Percentiles rank a stretch among this genome's conserved stretches.
Evolutionary conservation across 2,329 filamentous ascomycete genomes (phyloP).

Genomic region (Aspergillus sp.): DNA sequence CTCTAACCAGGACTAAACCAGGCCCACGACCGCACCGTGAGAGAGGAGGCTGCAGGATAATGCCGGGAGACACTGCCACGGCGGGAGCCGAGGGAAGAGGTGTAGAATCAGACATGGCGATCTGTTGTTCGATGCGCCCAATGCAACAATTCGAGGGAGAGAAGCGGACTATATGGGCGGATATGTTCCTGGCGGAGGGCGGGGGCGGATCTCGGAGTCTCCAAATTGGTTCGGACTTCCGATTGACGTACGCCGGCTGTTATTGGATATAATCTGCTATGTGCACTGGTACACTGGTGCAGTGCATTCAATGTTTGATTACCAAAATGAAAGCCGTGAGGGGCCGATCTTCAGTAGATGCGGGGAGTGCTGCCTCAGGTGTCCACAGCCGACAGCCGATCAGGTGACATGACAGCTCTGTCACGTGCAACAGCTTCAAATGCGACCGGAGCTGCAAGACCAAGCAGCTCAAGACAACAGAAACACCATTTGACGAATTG

Average conservation of each 20-base stretch:
- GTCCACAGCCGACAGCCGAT: neutral
- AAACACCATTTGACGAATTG: no score
- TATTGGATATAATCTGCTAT: no score
- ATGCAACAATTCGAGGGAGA: no score
- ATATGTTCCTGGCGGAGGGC: neutral
- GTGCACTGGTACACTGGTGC: no score
- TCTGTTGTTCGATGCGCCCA: neutral
- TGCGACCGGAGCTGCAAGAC: no score
- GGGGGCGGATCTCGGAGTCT: neutral
- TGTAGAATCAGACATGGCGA: conserved; percentile 6
- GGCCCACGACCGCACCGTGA: conserved; percentile 52
- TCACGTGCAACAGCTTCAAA: neutral
- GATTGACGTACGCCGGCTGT: no score
- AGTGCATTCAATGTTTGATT: no score
- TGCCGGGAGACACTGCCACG: conserved; percentile 7
- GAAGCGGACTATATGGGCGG: neutral
- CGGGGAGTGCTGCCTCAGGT: neutral
- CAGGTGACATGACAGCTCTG: neutral
- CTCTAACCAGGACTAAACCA: conserved; percentile 48
- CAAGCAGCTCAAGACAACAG: no score
- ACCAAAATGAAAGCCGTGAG: neutral
- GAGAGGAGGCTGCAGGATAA: conserved; percentile 42
- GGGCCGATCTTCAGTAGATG: neutral
- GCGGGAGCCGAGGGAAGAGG: conserved; percentile 6
- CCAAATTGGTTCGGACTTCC: neutral